Base-by-base conservation (phyloP, 2,329 filamentous ascomycete genomes). In the Torrubiellomyces zombiae region DNA sequence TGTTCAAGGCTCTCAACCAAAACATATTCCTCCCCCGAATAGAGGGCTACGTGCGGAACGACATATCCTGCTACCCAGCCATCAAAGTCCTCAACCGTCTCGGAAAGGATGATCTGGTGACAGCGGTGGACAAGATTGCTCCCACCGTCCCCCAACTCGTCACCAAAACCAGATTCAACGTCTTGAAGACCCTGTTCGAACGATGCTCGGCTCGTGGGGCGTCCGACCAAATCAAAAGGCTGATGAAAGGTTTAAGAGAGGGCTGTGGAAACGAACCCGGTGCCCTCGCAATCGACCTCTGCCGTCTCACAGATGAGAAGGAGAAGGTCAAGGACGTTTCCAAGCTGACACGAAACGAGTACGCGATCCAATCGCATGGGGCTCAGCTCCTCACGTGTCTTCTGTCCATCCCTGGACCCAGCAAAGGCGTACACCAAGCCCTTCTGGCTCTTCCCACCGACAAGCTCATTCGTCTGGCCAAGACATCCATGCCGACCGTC, bases 1-100 rank as follows among this genome's bases (percentile, higher is more conserved):
- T 83, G 17, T 98, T 95, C 67, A 94, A 93, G 50, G 67, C 71
- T 9, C 62, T 98, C 5, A 86, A 91, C 52, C 70, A 66, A 29
- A 73, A 75, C 36, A 69, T 83, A 35, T 78, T 95, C 49, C 76
- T 75, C 32, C 73, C 77, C 9, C 70, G 82, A 14, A 77, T 95
- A 39, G 72, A 74, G 13, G 78, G 71, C 19, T 66, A 93, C 30
- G 69, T 86, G 5, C 75, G 83, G 29, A 95, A 95, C 45, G 85
- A 92, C 39, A 78, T 85, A 24, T 83, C 89, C 5, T 77, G 73
- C 14, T 95, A 93, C 42, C 78, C 91, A 1, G 81, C 82, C 12
- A 78, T 85, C 37, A 70, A 73, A 29, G 73, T 91, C 4, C 57
- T 98, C 21, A 79, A 82, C 44, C 70, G 89, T 27, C 60, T 95